Evolutionary conservation across 2,329 filamentous ascomycete genomes (phyloP), one percentile per base, ranked within the genome.

Genomic region (Epichloe sylvatica): DNA sequence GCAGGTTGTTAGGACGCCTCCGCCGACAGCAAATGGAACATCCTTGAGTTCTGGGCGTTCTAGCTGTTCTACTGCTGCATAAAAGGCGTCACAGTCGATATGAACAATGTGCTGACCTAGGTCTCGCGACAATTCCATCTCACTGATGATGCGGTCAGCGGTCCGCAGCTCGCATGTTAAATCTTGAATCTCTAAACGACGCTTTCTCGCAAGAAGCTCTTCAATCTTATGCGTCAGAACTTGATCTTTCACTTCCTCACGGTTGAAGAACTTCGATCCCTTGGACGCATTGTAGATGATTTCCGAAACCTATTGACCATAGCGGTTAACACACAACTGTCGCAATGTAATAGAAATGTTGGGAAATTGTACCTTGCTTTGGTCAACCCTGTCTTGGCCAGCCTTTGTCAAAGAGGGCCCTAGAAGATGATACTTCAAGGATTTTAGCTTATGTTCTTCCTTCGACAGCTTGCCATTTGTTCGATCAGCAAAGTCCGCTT

Each of bases 271-370:
- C 64, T 95, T 96, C 56, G 88, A 94, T 45, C 92, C 92, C 63
- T 94, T 96, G 15, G 89, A 96, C 11, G 90, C 89, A 64, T 94
- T 88, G 69, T 96, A 97, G 52, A 98, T 98, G 57, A 97, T 83
- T 59, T 97, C 90, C 2, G 90, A 94, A 46, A 98, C 89, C 81
- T 84, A 46, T 17, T 5, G 7, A 23, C 15, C 17, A 11, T 13
- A 15, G 5, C 6, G 19, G n/a, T 37, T 17, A 45, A 25, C 17
- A 47, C 12, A 25, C 19, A 6, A 8, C 34, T 30, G 5, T 15
- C 40, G 2, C 11, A 13, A 44, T 19, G 19, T 13, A 21, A 30
- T 11, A 38, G 9, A 15, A 5, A 6, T 5, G 3, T 25, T n/a
- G 1, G 42, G n/a, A 42, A 62, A 38, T 63, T 36, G 19, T n/a